Evolutionary conservation across 1,284 basidiomycete species (phyloP).

Genomic region (Wallemia ichthyophaga): DNA sequence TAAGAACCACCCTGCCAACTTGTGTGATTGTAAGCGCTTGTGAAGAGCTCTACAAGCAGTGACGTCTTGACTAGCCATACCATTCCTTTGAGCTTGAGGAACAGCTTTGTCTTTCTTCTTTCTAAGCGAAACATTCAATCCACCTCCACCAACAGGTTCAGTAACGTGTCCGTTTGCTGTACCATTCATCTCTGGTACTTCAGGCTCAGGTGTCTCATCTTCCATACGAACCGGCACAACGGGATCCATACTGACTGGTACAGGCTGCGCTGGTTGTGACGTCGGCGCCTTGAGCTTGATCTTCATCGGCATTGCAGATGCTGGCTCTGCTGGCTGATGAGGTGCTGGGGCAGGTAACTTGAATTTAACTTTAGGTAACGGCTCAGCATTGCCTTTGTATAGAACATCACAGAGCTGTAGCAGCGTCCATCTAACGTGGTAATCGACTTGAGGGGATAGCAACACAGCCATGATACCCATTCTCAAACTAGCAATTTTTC

Average conservation of each 20-base stretch:
- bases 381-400: constrained; percentile 49
- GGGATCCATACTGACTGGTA: neutral
- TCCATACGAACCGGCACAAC: neutral
- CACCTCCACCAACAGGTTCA: neutral
- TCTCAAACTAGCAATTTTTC: constrained; percentile 46
- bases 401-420: constrained; percentile 77
- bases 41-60: constrained; percentile 48
- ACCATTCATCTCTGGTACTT: neutral
- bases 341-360: constrained; percentile 50
- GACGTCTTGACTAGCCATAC: constrained; percentile 51
- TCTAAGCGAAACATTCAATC: constrained; percentile 8
- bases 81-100: constrained; percentile 41
- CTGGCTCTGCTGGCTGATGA: constrained; percentile 24
- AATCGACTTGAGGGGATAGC: constrained; percentile 45
- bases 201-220: neutral
- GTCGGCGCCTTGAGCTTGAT: constrained; percentile 12
- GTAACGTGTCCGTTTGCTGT: neutral
- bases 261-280: constrained; percentile 1
- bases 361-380: constrained; percentile 56
- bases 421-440: constrained; percentile 65
- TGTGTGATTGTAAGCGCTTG: constrained; percentile 40
- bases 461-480: constrained; percentile 50
- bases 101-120: constrained; percentile 22
- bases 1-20: constrained; percentile 39
- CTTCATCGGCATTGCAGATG: constrained; percentile 12